A percentile compares a stretch with the other conserved stretches of the same genome.
Conservation (phyloP, 2,329 filamentous ascomycete genomes). For the Fusarium burgessii region DNA sequence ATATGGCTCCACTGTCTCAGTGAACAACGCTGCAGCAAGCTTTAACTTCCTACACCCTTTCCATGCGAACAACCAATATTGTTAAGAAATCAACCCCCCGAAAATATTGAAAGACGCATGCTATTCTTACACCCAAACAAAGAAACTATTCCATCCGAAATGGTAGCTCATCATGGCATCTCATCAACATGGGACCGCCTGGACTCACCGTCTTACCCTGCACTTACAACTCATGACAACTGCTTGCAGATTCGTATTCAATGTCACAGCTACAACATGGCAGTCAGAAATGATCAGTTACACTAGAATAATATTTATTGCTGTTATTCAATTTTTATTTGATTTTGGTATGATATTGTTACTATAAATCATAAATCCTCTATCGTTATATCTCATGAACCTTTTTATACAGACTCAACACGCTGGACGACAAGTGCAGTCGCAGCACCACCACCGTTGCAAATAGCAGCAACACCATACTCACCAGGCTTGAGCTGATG, state of each 20-base stretch:
- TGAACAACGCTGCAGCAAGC: not conserved
- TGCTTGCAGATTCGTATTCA: not conserved
- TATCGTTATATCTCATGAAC: not conserved
- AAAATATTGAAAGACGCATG: not conserved
- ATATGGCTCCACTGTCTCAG: slow-evolving; percentile 36
- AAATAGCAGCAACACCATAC: slow-evolving; percentile 95
- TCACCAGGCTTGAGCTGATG: slow-evolving; percentile 93
- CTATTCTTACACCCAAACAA: not conserved
- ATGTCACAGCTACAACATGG: not conserved
- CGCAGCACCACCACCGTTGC: slow-evolving; percentile 94
- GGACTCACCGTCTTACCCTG: not conserved
- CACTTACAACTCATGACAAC: not conserved
- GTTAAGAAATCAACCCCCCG: not conserved
- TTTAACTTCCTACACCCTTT: not conserved
- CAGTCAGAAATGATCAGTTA: no score
- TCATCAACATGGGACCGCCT: not conserved
- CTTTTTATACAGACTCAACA: slow-evolving; percentile 68
- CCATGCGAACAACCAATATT: not conserved
- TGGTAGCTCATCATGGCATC: not conserved
- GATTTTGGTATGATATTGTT: not conserved
- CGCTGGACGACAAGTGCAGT: slow-evolving; percentile 92
- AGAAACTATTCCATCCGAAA: not conserved
- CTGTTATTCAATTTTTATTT: not conserved
- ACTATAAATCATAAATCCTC: not conserved
- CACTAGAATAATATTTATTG: not conserved